Evolutionary conservation across 371 early-diverging fungal species (phyloP), one percentile per base, ranked within the genome.

Genomic region (Mucor piriformis): DNA sequence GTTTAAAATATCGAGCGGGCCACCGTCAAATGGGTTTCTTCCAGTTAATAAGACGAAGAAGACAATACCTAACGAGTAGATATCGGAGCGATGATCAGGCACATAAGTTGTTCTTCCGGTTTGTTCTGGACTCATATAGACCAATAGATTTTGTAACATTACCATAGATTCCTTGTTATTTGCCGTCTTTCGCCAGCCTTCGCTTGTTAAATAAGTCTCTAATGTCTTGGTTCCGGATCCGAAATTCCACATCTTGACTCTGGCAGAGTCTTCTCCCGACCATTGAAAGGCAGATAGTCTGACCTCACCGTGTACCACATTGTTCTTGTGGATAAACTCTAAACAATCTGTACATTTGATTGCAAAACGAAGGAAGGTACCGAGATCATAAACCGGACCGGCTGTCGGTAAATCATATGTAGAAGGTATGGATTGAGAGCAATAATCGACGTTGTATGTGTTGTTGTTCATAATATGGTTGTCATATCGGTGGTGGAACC

Each of bases 1-100:
- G 58, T 84, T 82, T 27, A 84, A 33, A 3, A 82, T 81, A 16
- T 81, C 82, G 12, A 84, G 60, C 10, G 82, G 82, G 0, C 83
- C 83, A 16, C 73, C 76, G n/a, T 80, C 70, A 50, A 79, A 77
- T 0, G 84, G 84, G n/a, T 66, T 66, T 57, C 66, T 76, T 53
- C 80, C 78, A 0, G 84, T 78, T 20, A 84, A 44, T 47, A 84
- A 48, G 15, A 79, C 72, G 54, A 77, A 84, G 35, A 84, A 71
- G 3, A 83, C 80, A 25, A 77, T 69, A 2, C 84, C 84, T 4
- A 84, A 55, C 0, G 78, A 83, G 54, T 84, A 84, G 4, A 84
- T 77, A 52, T 84, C 84, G 0, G 83, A 76, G 18, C 84, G 69
- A 54, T 82, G 82, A 57, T 84, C 84, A 50, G 82, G 80, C 46